phyloP scores from a whole-genome alignment of 371 early-diverging fungal species.

The Lichtheimia hyalospora region DNA sequence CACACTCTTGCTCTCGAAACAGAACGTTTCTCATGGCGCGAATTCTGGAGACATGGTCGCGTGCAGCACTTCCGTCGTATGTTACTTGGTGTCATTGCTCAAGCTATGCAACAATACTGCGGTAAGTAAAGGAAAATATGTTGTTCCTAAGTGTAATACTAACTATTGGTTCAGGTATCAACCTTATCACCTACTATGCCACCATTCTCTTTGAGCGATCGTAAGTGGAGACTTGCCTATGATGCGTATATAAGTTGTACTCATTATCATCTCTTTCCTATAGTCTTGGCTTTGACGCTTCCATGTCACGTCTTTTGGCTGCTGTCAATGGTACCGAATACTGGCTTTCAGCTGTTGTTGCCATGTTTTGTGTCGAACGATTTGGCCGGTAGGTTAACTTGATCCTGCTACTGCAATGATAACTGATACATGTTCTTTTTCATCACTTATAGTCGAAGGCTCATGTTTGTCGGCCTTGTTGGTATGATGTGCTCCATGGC shows the following conservation, averaged over 20 bases:
- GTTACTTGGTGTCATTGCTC: conserved; percentile 39
- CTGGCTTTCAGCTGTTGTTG: conserved; percentile 21
- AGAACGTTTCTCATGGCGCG: conserved; percentile 27
- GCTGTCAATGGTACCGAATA: conserved; percentile 21
- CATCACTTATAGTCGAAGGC: conserved; percentile 4
- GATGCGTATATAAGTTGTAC: too few species aligned
- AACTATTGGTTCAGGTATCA: too few species aligned
- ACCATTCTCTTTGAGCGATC: conserved; percentile 16
- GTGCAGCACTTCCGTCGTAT: conserved; percentile 45
- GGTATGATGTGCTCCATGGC: conserved; percentile 20
- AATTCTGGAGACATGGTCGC: conserved; percentile 38
- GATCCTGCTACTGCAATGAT: too few species aligned
- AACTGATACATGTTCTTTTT: too few species aligned
- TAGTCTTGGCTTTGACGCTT: conserved; percentile 16
- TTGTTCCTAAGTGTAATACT: too few species aligned
- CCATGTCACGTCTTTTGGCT: conserved; percentile 18
- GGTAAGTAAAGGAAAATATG: conserved; percentile 17
- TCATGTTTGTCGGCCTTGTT: conserved; percentile 20
- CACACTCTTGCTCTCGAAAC: conserved; percentile 35
- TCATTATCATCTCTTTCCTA: too few species aligned
- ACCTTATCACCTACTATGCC: conserved; percentile 11
- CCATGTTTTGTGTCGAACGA: conserved; percentile 18
- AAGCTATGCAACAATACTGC: conserved; percentile 46
- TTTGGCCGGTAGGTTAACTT: conserved; percentile 5
- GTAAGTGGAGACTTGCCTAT: too few species aligned